Conservation (phyloP, 495 filamentous ascomycete genomes). For the Bathelium albidoporum region DNA sequence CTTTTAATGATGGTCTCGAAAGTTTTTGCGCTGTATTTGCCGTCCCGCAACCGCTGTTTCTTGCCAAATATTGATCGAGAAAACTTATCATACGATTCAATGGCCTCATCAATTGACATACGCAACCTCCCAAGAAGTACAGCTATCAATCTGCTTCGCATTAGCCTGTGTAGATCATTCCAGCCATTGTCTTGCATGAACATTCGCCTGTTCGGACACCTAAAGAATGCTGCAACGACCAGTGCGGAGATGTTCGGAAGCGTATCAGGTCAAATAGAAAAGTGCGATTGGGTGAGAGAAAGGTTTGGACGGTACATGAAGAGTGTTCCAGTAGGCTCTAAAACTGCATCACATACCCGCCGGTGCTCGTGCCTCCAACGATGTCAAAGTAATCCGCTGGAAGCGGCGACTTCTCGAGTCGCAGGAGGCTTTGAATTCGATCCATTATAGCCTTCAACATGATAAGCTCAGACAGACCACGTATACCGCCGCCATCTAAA, state of each 20-base stretch:
- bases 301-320: too few relatives aligned
- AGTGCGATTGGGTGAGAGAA: too few relatives aligned
- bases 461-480: conserved; percentile 17
- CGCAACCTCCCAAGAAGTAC: background rate
- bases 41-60: background rate
- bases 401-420: conserved; percentile 5
- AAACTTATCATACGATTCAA: background rate
- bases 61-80: background rate
- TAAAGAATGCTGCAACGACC: too few relatives aligned
- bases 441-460: conserved; percentile 20
- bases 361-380: conserved; percentile 19
- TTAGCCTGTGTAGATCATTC: background rate
- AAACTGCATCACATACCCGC: too few relatives aligned
- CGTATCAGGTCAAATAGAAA: too few relatives aligned
- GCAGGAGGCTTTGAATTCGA: conserved; percentile 6
- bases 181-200: too few relatives aligned
- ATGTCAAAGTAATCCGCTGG: conserved; percentile 22
- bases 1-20: background rate
- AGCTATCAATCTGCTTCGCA: background rate
- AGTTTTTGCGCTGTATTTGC: background rate
- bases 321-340: too few relatives aligned
- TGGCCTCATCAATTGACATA: background rate
- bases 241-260: too few relatives aligned
- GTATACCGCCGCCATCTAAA: conserved; percentile 23
- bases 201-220: too few relatives aligned